phyloP scores from a whole-genome alignment of 768 basidiomycete species.

The Gelatoporia subvermispora region DNA sequence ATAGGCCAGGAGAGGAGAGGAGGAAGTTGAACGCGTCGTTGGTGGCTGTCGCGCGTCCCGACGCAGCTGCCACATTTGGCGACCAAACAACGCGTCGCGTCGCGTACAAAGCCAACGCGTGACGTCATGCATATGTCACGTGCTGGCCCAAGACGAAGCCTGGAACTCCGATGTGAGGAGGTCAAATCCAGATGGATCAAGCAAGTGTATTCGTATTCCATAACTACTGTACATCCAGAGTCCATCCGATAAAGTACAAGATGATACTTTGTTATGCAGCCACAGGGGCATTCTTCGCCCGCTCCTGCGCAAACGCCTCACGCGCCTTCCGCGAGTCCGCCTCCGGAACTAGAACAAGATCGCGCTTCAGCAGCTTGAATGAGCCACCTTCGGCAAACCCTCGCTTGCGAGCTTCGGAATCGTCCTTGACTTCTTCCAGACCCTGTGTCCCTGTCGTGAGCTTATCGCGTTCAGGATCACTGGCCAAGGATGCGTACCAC shows the following conservation, averaged over 20 bases:
- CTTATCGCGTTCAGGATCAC: not conserved
- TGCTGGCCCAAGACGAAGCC: too few species aligned
- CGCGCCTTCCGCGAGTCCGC: conserved; percentile 33
- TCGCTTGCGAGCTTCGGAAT: conserved; percentile 47
- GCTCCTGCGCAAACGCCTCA: conserved; percentile 17
- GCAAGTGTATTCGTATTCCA: too few species aligned
- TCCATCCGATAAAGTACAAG: too few species aligned
- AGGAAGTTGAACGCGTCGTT: not conserved
- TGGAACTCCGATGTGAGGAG: too few species aligned
- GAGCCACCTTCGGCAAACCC: conserved; percentile 44
- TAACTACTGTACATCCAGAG: too few species aligned
- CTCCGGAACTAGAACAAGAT: conserved; percentile 41
- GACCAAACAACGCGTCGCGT: conserved; percentile 15
- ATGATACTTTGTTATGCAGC: too few species aligned
- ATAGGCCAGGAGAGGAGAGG: not conserved
- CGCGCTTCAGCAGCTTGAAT: conserved; percentile 43
- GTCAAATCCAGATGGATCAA: too few species aligned
- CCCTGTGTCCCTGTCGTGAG: conserved; percentile 32
- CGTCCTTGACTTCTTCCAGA: conserved; percentile 49
- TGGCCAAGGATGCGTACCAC: conserved; percentile 44
- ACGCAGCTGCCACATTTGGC: conserved; percentile 2
- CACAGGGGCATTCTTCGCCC: conserved; percentile 13
- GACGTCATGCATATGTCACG: not conserved
- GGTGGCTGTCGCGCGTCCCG: not conserved
- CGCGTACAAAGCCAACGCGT: not conserved